Conservation (phyloP, 202 grass and related monocot species). For the Panicum virgatum region DNA sequence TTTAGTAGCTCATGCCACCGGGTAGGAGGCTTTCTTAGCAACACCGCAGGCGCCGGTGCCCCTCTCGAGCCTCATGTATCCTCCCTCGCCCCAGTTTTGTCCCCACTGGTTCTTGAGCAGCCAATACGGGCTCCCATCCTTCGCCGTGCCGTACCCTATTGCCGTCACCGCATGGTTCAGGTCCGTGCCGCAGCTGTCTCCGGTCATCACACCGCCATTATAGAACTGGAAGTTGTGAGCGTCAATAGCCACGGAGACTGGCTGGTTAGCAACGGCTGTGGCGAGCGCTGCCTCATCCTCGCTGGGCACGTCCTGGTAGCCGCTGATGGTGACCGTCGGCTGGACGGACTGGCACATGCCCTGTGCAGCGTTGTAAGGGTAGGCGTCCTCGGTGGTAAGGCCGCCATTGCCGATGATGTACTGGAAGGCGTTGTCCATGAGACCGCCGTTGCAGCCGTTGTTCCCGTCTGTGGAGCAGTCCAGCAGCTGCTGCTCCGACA, state of each 20-base stretch:
- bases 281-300: conserved; percentile 8
- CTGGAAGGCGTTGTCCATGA: neutral
- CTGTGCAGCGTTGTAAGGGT: neutral
- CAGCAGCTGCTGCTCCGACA: conserved; percentile 8
- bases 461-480: neutral
- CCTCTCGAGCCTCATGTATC: conserved; percentile 15
- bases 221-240: neutral
- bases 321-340: conserved; percentile 23
- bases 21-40: neutral
- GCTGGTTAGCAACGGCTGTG: conserved; percentile 31
- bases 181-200: neutral
- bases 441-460: neutral
- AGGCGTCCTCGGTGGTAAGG: conserved; percentile 25
- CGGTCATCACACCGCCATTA: neutral
- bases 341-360: neutral
- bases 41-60: conserved; percentile 6
- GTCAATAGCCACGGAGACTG: conserved; percentile 36
- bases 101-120: conserved; percentile 21
- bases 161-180: neutral
- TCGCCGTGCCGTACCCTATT: neutral
- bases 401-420: conserved; percentile 26
- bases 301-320: conserved; percentile 16
- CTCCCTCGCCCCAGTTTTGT: neutral
- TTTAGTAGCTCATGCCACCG: neutral
- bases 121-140: conserved; percentile 3